Base-by-base conservation (phyloP, 768 basidiomycete species). In the Roridomyces roridus region DNA sequence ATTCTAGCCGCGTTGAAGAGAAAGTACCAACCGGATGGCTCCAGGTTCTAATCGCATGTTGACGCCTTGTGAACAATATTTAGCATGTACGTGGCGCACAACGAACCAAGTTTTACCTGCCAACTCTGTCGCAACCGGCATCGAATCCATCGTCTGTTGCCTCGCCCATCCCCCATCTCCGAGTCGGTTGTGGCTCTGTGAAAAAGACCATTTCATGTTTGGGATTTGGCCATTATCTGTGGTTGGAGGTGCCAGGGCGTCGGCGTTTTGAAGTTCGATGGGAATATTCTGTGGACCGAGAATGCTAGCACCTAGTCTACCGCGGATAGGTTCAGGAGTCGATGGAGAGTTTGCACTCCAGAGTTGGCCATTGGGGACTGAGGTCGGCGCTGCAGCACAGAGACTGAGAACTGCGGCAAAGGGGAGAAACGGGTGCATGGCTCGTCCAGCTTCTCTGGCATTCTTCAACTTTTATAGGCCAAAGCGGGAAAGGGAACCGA, bases 161-260 rank as follows among this genome's bases (percentile, higher is more conserved):
- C 85, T 77, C 25, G 86, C 82, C 85, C 86, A 88, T 2, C 87
- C 87, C n/a, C 86, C 87, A 5, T 77, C 74, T 48, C 80, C 79
- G 7, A 88, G 61, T 29, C 84, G 82, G 63, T 78, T 86, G 63
- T 85, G 85, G 57, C 85, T 86, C 20, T 85, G 67, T 44, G 80
- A 74, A 65, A 87, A 85, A 0, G 86, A 81, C 87, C 87, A 88
- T 63, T 87, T 88, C 57, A 77, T 77, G 60, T 86, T 87, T 45
- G 53, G 75, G 78, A 89, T 72, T 21, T 55, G 57, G 12, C 88
- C 87, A 21, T 73, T 64, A 63, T 90, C 88, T 0, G 89, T 88
- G 6, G 77, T 79, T 4, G 88, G 88, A 40, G 86, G 85, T 10
- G 84, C 83, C 0, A 89, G 60, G 5, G 75, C 49, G 46, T 89